Evolutionary conservation across 768 basidiomycete species (phyloP).

Genomic region (Porpolomopsis calyptriformis): DNA sequence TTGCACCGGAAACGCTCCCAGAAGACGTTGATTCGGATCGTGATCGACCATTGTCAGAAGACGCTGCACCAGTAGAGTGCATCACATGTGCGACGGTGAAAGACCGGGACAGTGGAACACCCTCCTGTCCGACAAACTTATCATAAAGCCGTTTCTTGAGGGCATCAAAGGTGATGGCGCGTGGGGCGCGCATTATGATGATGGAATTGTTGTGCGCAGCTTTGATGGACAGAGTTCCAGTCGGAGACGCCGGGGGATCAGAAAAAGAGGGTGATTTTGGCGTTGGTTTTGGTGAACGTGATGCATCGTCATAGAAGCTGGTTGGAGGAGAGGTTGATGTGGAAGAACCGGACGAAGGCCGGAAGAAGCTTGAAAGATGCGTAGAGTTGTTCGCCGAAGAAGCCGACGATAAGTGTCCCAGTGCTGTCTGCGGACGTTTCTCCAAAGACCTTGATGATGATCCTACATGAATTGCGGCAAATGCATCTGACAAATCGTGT

Average conservation of each 20-base stretch:
- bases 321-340: not conserved
- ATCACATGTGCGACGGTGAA: constrained; percentile 50
- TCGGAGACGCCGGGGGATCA: not conserved
- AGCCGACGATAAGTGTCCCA: too few species aligned
- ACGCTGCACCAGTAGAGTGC: constrained; percentile 22
- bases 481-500: constrained; percentile 25
- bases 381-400: not conserved
- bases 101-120: constrained; percentile 37
- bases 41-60: constrained; percentile 20
- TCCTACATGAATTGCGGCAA: not conserved
- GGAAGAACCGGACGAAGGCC: not conserved
- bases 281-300: constrained; percentile 2
- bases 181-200: constrained; percentile 48
- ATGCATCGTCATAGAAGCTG: not conserved
- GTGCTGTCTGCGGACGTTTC: too few species aligned
- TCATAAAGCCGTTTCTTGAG: constrained; percentile 49
- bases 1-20: constrained; percentile 19
- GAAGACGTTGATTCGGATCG: constrained; percentile 4
- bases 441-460: too few species aligned
- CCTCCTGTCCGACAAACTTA: constrained; percentile 58
- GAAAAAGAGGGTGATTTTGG: constrained; percentile 16
- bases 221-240: constrained; percentile 42
- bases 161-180: constrained; percentile 36
- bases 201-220: constrained; percentile 52
- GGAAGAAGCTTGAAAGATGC: constrained; percentile 22